Base-by-base conservation (phyloP, 805 yeast species). In the Candida mattraensis region DNA sequence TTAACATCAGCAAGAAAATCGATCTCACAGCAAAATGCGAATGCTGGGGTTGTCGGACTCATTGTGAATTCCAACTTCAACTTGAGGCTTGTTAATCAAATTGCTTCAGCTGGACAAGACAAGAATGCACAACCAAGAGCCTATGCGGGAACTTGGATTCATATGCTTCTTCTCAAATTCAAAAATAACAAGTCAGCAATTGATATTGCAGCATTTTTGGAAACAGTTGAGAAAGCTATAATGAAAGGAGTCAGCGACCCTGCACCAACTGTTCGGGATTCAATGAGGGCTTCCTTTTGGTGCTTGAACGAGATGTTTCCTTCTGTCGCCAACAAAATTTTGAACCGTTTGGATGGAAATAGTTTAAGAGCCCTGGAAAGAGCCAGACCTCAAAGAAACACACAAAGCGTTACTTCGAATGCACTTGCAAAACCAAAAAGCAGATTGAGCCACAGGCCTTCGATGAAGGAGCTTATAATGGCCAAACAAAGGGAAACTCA, bases 261-360 rank as follows among this genome's bases (percentile, higher is more conserved):
- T 0, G 83, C 83, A 40, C 87, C 89, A 0, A 64, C 74, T 0
- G 96, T 86, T 0, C 71, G 97, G 45, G 94, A 80, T 49, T 65
- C 77, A 0, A 84, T 82, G 66, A 73, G 95, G 54, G 64, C 68
- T 3, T 69, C 87, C 0, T 91, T 72, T 51, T 89, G 96, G 96
- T 65, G 74, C 10, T 72, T 77, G 37, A 71, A 70, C 47, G 67
- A 64, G 14, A 51, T 70, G 5, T 83, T 76, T 61, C 83, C 86
- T 0, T 51, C 59, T 0, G 61, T 66, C 10, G 83, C 80, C 0
- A 74, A 70, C 11, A 45, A 43, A 11, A 56, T 63, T 5, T 42
- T 64, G 35, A 39, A 36, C 12, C 63, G 54, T 23, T 46, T 76
- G 18, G 83, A 77, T 34, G 35, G 63, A 0, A 69, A 62, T 37